A percentile compares a stretch with the other conserved stretches of the same genome.
phyloP scores from a whole-genome alignment of 257 asterid species.

The Solanum paucissectum region DNA sequence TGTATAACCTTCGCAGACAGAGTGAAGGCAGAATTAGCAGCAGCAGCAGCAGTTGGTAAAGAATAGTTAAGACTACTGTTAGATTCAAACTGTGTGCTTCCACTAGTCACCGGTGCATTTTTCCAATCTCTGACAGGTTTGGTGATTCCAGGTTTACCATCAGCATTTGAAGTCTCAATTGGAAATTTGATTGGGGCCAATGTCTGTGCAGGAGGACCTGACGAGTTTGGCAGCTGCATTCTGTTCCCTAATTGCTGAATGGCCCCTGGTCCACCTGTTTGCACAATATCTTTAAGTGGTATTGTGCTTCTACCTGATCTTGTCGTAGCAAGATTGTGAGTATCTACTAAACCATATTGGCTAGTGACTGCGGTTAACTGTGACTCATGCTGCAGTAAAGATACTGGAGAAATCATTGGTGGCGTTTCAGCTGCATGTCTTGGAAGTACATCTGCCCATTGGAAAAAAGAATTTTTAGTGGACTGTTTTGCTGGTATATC shows the following conservation, averaged over 20 bases:
- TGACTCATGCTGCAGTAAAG: slow-evolving; percentile 4
- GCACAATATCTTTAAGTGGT: slow-evolving; percentile 13
- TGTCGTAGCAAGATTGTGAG: slow-evolving; percentile 15
- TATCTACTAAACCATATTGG: slow-evolving; percentile 14
- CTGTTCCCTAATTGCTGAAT: slow-evolving; percentile 18
- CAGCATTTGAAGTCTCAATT: not conserved
- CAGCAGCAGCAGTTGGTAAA: slow-evolving; percentile 15
- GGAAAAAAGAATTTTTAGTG: slow-evolving; percentile 14
- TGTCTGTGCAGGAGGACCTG: not conserved
- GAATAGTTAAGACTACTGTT: slow-evolving; percentile 17
- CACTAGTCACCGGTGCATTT: not conserved
- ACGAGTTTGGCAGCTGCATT: not conserved
- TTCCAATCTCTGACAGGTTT: slow-evolving; percentile 20
- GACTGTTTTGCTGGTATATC: slow-evolving; percentile 26
- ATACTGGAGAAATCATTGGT: slow-evolving; percentile 14
- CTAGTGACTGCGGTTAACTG: slow-evolving; percentile 9
- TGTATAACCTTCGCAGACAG: slow-evolving; percentile 23
- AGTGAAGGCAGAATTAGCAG: slow-evolving; percentile 21
- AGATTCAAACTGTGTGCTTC: not conserved
- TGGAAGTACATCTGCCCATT: slow-evolving; percentile 19
- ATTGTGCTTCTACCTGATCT: slow-evolving; percentile 11
- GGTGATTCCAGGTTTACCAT: slow-evolving; percentile 20
- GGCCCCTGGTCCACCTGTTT: slow-evolving; percentile 15
- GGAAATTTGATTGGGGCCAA: not conserved
- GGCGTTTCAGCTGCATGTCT: slow-evolving; percentile 20